These are phyloP conservation scores for Claviceps capensis DNA, from an alignment of 2,329 filamentous ascomycete species.

Conservation along the genomic window DNA sequence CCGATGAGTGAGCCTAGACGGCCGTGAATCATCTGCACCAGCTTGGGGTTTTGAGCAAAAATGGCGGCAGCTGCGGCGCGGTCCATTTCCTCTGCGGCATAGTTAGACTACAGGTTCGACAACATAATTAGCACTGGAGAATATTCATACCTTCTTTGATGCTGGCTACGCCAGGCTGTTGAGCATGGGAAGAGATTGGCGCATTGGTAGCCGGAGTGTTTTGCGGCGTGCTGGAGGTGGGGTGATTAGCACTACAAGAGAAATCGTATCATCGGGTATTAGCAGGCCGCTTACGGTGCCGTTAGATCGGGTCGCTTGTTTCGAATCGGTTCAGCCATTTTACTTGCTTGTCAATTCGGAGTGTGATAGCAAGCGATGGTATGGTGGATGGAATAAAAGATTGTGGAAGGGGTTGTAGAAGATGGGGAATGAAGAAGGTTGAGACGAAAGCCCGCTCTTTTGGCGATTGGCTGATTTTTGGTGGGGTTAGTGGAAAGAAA, in stretches of 20 bases:
- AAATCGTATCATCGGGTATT: constrained; percentile 7
- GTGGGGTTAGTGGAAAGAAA: constrained; percentile 20
- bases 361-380: constrained; percentile 9
- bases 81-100: constrained; percentile 68
- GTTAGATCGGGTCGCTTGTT: constrained; percentile 45
- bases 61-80: constrained; percentile 76
- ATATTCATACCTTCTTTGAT: constrained; percentile 82
- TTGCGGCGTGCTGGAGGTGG: constrained; percentile 70
- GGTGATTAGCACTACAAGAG: constrained; percentile 22
- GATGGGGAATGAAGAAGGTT: constrained; percentile 19
- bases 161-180: constrained; percentile 84
- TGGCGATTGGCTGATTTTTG: constrained; percentile 26
- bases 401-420: constrained; percentile 13
- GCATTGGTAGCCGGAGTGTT: constrained; percentile 94
- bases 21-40: constrained; percentile 96
- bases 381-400: constrained; percentile 17
- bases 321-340: constrained; percentile 50
- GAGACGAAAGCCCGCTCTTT: constrained; percentile 17
- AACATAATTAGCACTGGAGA: not conserved
- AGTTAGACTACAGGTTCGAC: not conserved
- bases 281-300: constrained; percentile 39
- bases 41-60: constrained; percentile 87
- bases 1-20: constrained; percentile 89
- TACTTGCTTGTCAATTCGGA: constrained; percentile 16
- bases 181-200: constrained; percentile 92